Percentiles rank a stretch among this genome's conserved stretches.
These are phyloP conservation scores for Grosmannia huntii DNA, from an alignment of 2,329 filamentous ascomycete genomes.

Conservation along the genomic window DNA sequence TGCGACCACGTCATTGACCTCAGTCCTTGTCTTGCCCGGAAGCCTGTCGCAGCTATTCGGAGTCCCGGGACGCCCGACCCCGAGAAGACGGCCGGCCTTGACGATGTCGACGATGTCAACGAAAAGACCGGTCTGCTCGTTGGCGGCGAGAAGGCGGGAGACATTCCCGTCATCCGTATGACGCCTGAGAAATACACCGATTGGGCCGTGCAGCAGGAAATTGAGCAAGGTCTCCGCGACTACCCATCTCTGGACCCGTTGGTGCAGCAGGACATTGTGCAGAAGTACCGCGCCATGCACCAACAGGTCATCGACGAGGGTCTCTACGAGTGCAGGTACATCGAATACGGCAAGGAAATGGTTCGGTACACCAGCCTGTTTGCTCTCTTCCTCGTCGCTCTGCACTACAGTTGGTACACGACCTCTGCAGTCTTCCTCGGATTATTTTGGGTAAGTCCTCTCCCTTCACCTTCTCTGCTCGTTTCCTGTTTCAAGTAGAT, in stretches of 20 bases:
- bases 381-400: conserved; percentile 27
- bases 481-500: conserved; percentile 19
- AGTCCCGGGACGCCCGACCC: background rate
- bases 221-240: conserved; percentile 21
- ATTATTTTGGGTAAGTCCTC: conserved; percentile 40
- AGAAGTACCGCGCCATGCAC: conserved; percentile 44
- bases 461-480: background rate
- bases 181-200: conserved; percentile 17
- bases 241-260: conserved; percentile 41
- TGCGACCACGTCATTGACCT: background rate
- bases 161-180: background rate
- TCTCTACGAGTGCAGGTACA: conserved; percentile 45
- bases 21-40: background rate
- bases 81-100: background rate
- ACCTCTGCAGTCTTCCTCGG: conserved; percentile 47
- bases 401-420: conserved; percentile 41
- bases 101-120: background rate
- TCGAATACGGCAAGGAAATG: conserved; percentile 45
- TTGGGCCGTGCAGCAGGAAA: conserved; percentile 22
- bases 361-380: conserved; percentile 42
- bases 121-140: background rate
- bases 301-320: conserved; percentile 39
- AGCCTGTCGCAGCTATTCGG: background rate
- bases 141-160: background rate
- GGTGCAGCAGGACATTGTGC: conserved; percentile 40